phyloP scores from a whole-genome alignment of 768 basidiomycete genomes.

The Imleria badia region DNA sequence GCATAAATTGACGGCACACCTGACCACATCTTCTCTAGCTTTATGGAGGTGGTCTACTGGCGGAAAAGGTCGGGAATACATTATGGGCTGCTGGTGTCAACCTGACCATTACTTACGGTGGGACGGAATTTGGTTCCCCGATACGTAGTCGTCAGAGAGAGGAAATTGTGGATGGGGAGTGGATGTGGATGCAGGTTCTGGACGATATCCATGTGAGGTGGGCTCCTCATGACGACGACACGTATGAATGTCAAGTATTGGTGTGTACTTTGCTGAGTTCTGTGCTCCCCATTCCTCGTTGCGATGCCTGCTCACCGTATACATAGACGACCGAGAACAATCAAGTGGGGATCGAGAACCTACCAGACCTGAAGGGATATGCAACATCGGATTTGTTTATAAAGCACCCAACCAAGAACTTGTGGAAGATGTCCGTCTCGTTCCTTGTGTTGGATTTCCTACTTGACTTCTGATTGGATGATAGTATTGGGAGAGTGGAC shows the following conservation, averaged over 20 bases:
- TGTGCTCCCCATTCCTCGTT: background rate
- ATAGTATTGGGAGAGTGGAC: too few relatives aligned
- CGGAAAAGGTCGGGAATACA: background rate
- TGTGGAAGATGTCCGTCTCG: background rate
- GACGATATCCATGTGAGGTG: background rate
- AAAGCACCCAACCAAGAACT: too few relatives aligned
- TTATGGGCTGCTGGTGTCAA: background rate
- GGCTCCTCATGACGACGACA: background rate
- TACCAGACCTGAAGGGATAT: too few relatives aligned
- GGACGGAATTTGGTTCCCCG: background rate
- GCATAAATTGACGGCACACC: background rate
- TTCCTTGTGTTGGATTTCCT: too few relatives aligned
- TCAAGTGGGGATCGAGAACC: too few relatives aligned
- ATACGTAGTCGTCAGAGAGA: background rate
- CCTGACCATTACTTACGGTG: background rate
- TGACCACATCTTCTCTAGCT: background rate
- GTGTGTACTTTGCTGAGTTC: background rate
- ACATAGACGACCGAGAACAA: too few relatives aligned
- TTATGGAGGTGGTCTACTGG: background rate
- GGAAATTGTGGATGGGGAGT: background rate
- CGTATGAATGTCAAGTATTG: background rate
- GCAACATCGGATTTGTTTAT: too few relatives aligned
- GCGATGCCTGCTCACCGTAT: background rate
- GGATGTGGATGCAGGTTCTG: background rate
- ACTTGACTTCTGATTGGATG: too few relatives aligned